These are phyloP conservation scores for Erigeron canadensis DNA, from an alignment of 129 eudicot species.

Conservation along the genomic window DNA sequence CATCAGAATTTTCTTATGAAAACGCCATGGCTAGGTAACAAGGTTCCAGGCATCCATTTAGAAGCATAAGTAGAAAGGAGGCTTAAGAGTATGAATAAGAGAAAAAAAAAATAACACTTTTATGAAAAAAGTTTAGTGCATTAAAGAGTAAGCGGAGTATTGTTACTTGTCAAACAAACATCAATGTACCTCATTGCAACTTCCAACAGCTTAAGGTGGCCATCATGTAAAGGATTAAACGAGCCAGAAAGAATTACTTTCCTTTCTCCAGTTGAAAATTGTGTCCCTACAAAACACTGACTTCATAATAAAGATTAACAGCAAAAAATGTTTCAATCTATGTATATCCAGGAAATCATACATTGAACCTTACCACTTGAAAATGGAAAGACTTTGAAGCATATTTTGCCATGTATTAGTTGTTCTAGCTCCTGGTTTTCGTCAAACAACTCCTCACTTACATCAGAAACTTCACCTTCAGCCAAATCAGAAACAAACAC, in stretches of 20 bases:
- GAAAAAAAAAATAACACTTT: conserved; percentile 1
- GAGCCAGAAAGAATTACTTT: conserved; percentile 86
- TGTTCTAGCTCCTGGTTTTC: conserved; percentile 88
- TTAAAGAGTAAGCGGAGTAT: neutral
- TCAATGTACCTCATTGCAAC: conserved; percentile 71
- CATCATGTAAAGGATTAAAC: conserved; percentile 89
- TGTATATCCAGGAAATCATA: conserved; percentile 3
- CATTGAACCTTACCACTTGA: conserved; percentile 62
- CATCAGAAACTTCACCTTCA: conserved; percentile 63
- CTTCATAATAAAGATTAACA: conserved; percentile 44
- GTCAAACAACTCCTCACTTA: conserved; percentile 47
- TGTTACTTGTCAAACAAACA: conserved; percentile 14
- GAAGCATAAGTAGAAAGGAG: neutral
- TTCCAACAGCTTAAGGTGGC: conserved; percentile 89
- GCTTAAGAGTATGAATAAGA: neutral
- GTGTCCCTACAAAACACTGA: conserved; percentile 55
- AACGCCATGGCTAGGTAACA: neutral
- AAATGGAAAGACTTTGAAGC: conserved; percentile 84
- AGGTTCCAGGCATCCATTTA: neutral
- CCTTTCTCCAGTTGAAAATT: conserved; percentile 53
- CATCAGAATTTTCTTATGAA: conserved; percentile 1
- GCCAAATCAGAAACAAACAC: conserved; percentile 45
- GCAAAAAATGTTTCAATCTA: conserved; percentile 17
- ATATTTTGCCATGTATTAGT: conserved; percentile 70
- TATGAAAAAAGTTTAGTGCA: neutral